These are phyloP conservation scores for Trametes coccinea DNA, from an alignment of 768 basidiomycete species.

Conservation along the genomic window DNA sequence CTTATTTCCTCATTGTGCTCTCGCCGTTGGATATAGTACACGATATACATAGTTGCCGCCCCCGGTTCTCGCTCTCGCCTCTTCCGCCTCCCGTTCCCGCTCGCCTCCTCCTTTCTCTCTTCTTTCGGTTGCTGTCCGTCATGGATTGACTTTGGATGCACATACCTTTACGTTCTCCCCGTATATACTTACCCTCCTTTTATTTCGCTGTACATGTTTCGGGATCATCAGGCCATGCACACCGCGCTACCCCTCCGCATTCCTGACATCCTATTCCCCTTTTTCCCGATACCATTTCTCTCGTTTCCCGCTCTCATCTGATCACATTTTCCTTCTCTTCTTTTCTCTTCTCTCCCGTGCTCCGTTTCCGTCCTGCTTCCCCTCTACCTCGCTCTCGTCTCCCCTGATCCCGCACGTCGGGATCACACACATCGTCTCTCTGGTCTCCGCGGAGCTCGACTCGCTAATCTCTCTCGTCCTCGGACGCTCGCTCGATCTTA, in stretches of 20 bases:
- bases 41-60: conserved; percentile 30
- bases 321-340: conserved; percentile 14
- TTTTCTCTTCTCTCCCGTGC: background rate
- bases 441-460: conserved; percentile 7
- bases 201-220: conserved; percentile 21
- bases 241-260: conserved; percentile 23
- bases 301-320: conserved; percentile 26
- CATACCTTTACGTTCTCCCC: conserved; percentile 24
- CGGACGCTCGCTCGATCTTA: conserved; percentile 19
- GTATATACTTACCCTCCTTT: conserved; percentile 38
- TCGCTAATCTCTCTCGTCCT: conserved; percentile 13
- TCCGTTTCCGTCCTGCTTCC: conserved; percentile 8
- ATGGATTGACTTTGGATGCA: conserved; percentile 26
- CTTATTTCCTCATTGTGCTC: conserved; percentile 25
- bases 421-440: background rate
- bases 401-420: conserved; percentile 20
- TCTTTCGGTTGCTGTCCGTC: conserved; percentile 23
- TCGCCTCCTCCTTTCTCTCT: conserved; percentile 23
- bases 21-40: conserved; percentile 27
- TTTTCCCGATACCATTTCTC: conserved; percentile 31
- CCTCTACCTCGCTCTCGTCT: conserved; percentile 32
- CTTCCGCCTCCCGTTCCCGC: conserved; percentile 23
- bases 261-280: conserved; percentile 16
- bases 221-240: conserved; percentile 19
- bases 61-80: conserved; percentile 30